Percentiles rank a stretch among this genome's conserved stretches.
Evolutionary conservation across 176 grass and related monocot genomes (phyloP).

Genomic region (Eleusine indica): DNA sequence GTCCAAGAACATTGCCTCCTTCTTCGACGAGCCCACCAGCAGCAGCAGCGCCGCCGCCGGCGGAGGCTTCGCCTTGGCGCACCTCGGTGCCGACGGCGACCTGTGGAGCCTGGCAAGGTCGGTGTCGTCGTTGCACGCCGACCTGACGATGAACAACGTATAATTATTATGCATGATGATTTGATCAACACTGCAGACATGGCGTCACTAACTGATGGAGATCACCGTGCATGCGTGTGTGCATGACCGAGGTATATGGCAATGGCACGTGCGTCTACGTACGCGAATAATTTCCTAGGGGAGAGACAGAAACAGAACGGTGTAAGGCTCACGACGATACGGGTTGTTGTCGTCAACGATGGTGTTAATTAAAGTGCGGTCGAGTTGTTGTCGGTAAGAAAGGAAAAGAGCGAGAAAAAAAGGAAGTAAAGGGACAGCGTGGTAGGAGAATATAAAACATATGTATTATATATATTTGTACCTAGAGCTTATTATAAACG

Average conservation of each 20-base stretch:
- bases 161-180: neutral
- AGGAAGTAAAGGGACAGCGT: constrained; percentile 1
- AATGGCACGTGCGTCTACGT: constrained; percentile 23
- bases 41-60: neutral
- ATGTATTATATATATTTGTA: constrained; percentile 19
- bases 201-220: constrained; percentile 32
- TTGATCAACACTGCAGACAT: neutral
- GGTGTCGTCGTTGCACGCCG: constrained; percentile 51
- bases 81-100: constrained; percentile 50
- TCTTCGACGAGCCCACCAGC: constrained; percentile 40
- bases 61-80: constrained; percentile 21
- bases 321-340: neutral
- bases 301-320: constrained; percentile 23
- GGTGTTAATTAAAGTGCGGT: neutral
- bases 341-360: neutral
- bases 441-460: constrained; percentile 32
- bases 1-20: constrained; percentile 39
- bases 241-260: constrained; percentile 18
- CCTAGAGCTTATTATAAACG: constrained; percentile 18
- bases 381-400: constrained; percentile 34
- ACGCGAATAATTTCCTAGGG: constrained; percentile 54
- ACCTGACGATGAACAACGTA: constrained; percentile 57
- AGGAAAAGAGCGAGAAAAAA: neutral
- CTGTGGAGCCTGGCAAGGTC: constrained; percentile 79
- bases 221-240: neutral